These are phyloP conservation scores for Epicoccum sorghinum DNA, from an alignment of 2,329 filamentous ascomycete genomes.

Conservation along the genomic window DNA sequence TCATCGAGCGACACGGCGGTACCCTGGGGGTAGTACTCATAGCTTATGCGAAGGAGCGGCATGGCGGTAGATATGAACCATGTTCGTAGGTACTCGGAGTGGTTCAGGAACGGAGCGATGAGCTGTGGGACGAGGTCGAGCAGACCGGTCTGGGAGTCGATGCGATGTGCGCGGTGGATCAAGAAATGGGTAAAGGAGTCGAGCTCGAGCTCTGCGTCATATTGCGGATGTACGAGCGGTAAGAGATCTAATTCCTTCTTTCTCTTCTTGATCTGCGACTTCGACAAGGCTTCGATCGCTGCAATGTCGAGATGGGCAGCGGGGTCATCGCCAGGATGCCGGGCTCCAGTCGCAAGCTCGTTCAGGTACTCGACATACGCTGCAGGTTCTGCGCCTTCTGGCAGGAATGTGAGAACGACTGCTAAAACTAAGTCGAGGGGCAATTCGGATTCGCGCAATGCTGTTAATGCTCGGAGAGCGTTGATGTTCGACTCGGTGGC, in stretches of 20 bases:
- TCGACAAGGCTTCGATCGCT: constrained; percentile 63
- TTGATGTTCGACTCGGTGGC: constrained; percentile 70
- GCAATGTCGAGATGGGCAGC: constrained; percentile 58
- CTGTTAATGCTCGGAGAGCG: constrained; percentile 65
- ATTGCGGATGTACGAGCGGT: constrained; percentile 60
- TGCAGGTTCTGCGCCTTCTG: constrained; percentile 70
- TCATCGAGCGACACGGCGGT: constrained; percentile 63
- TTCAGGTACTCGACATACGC: constrained; percentile 67
- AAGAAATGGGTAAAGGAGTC: constrained; percentile 69
- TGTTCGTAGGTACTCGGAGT: constrained; percentile 64
- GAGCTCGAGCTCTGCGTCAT: constrained; percentile 55
- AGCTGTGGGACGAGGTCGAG: constrained; percentile 71
- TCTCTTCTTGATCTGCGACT: constrained; percentile 68
- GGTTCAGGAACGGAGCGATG: constrained; percentile 70
- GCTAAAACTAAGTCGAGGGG: constrained; percentile 70
- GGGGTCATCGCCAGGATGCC: constrained; percentile 49
- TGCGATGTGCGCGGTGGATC: constrained; percentile 68
- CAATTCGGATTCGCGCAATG: constrained; percentile 63
- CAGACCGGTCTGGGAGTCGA: constrained; percentile 75
- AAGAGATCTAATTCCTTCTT: constrained; percentile 68
- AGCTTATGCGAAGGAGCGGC: constrained; percentile 70
- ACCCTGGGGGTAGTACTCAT: constrained; percentile 69
- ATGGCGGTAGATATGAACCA: constrained; percentile 74
- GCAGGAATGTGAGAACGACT: constrained; percentile 77
- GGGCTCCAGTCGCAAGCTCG: constrained; percentile 59